Percentiles rank a stretch among this genome's conserved stretches.
Conservation (phyloP, 192 early-diverging fungal species). For the Podila horticola region DNA sequence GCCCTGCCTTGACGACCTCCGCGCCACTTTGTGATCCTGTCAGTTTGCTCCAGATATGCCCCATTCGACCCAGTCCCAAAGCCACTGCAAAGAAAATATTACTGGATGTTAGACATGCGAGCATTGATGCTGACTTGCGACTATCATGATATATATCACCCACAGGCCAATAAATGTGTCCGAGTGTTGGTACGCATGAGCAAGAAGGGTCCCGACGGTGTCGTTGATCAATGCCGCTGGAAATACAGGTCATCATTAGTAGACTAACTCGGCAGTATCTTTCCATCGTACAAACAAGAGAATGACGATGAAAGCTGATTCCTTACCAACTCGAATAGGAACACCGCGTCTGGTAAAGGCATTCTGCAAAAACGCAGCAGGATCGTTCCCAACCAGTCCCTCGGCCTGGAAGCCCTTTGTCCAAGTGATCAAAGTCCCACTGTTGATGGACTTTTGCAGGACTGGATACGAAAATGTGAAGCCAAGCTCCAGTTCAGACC, state of each 20-base stretch:
- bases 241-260: no score
- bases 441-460: conserved; percentile 74
- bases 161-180: conserved; percentile 78
- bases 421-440: conserved; percentile 71
- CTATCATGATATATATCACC: neutral
- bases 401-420: conserved; percentile 88
- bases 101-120: neutral
- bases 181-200: conserved; percentile 83
- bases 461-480: conserved; percentile 97
- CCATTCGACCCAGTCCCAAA: conserved; percentile 96
- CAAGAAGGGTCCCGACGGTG: conserved; percentile 91
- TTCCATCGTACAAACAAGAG: neutral
- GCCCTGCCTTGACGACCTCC: neutral
- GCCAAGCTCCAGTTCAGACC: conserved; percentile 64
- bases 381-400: conserved; percentile 83
- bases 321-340: conserved; percentile 67
- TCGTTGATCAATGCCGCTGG: conserved; percentile 89
- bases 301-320: neutral
- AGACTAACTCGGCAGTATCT: neutral
- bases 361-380: conserved; percentile 81
- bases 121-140: neutral
- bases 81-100: conserved; percentile 58
- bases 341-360: conserved; percentile 74
- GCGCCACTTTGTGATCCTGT: conserved; percentile 58
- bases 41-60: conserved; percentile 87